Base-by-base conservation (phyloP, 2,329 filamentous ascomycete genomes). In the Aspergillaceae sp. region DNA sequence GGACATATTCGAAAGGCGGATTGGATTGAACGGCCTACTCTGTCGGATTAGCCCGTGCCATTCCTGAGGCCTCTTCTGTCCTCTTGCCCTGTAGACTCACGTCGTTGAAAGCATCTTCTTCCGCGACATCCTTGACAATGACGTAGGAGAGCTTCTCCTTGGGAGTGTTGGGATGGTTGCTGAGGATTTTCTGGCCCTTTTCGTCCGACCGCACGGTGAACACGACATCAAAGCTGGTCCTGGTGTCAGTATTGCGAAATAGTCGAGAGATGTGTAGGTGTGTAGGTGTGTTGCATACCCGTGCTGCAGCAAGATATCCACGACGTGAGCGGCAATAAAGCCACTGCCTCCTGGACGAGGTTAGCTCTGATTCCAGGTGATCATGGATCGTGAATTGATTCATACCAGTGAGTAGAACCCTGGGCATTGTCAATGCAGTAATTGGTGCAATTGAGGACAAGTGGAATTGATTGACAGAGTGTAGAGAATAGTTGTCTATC, bases 81-180 rank as follows among this genome's bases (percentile, higher is more conserved):
- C 19, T 19, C 19, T 19, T 19, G 19, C 19, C 19, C 19, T 19
- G 19, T 19, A 19, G 19, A 19, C 19, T 44, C 48, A 67, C 79
- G 56, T 77, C 66, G 47, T 85, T 78, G 54, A 92, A 94, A 27
- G 84, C 86, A 11, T 77, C 78, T 26, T 80, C 75, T 51, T 80
- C 61, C 0, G 83, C 82, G 52, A 94, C 82, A 53, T 94, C 85
- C 42, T 80, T 74, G 8, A 94, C 84, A 49, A 91, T 77, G 33
- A 70, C 74, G 58, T 82, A 85, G 48, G 76, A 76, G 30, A 86
- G 71, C 59, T 78, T 77, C 46, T 76, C 74, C 47, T 77, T 75
- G 2, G 75, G 68, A 5, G 69, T 65, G 29, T 60, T 65, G 40
- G 74, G 70, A 56, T 80, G 74, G 19, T 73, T 74, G 19, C 73